Percentiles rank a stretch among this genome's conserved stretches.
phyloP scores from a whole-genome alignment of 2,329 filamentous ascomycete species.

The Aschersonia sp. region DNA sequence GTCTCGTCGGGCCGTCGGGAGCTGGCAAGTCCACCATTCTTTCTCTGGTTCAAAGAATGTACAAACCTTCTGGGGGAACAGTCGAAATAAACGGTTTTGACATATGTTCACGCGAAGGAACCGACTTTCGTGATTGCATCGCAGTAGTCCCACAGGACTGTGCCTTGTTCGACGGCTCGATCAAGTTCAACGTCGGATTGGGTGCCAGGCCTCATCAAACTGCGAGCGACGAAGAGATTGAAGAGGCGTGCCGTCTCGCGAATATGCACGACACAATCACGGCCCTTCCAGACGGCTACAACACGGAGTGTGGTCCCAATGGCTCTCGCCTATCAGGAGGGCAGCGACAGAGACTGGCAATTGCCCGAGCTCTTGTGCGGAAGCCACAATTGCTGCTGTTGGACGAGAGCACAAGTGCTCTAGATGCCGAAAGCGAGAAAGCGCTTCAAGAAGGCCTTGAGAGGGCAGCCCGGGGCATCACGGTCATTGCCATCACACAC shows the following conservation, averaged over 20 bases:
- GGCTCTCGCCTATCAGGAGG: slow-evolving; percentile 64
- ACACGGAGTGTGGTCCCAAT: slow-evolving; percentile 55
- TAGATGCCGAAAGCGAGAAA: slow-evolving; percentile 57
- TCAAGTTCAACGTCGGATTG: slow-evolving; percentile 40
- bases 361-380: slow-evolving; percentile 62
- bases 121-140: slow-evolving; percentile 34
- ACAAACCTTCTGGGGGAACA: slow-evolving; percentile 24
- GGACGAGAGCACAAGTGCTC: slow-evolving; percentile 67
- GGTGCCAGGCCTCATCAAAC: slow-evolving; percentile 38
- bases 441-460: slow-evolving; percentile 54
- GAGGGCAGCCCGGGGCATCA: slow-evolving; percentile 35
- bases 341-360: slow-evolving; percentile 63
- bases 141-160: slow-evolving; percentile 43
- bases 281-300: slow-evolving; percentile 47
- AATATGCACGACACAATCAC: slow-evolving; percentile 57
- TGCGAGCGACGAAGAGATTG: slow-evolving; percentile 44
- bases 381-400: slow-evolving; percentile 60
- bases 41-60: slow-evolving; percentile 36
- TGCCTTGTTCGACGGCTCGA: slow-evolving; percentile 40
- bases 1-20: slow-evolving; percentile 50
- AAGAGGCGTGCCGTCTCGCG: slow-evolving; percentile 50
- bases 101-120: slow-evolving; percentile 24
- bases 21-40: slow-evolving; percentile 55
- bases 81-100: slow-evolving; percentile 31
- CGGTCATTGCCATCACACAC: slow-evolving; percentile 44